Base-by-base conservation (phyloP, 2,329 filamentous ascomycete genomes). In the Cytospora mali region DNA sequence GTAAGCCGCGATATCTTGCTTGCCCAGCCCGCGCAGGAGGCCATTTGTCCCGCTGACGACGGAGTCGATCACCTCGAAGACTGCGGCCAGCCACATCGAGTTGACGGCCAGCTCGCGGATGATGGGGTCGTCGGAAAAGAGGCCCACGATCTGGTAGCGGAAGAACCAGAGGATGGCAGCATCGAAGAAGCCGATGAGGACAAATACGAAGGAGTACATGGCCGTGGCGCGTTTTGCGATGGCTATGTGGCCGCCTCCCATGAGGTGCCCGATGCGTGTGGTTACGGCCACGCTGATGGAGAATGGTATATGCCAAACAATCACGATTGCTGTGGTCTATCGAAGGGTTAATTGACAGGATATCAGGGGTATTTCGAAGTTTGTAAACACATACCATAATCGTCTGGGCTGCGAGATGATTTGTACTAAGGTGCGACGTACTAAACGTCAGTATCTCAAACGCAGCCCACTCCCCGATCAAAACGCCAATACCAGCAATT, bases 401-500 rank as follows among this genome's bases (percentile, higher is more conserved):
- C 5, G 76, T 75, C 66, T 79, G 77, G 7, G 77, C 76, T 2
- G 77, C 77, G 1, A 79, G 72, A 55, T 79, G 75, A 6, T 72
- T 71, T 1, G 77, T 79, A 67, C 75, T 74, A 39, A 81, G 69
- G 66, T 80, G 79, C 6, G 77, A 78, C 0, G 79, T 77, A 68
- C 77, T 77, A 7, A 81, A 72, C 1, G 77, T 79, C 13, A 80
- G 66, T 21, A 81, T 72, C 69, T 80, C 77, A 54, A 76, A 77
- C 3, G 77, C 77, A 13, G 72, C 71, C 76, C 77, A 79, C 68
- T 80, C 77, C 3, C 75, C 77, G 14, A 80, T 57, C 25, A 74
- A 76, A 21, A 80, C 75, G 5, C 73, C 70, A 5, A 74, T 72
- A 0, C 78, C 77, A 1, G 78, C 76, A 4, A 72, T 63, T 11